phyloP scores from a whole-genome alignment of 345 rosid species.

The Camelina sativa region DNA sequence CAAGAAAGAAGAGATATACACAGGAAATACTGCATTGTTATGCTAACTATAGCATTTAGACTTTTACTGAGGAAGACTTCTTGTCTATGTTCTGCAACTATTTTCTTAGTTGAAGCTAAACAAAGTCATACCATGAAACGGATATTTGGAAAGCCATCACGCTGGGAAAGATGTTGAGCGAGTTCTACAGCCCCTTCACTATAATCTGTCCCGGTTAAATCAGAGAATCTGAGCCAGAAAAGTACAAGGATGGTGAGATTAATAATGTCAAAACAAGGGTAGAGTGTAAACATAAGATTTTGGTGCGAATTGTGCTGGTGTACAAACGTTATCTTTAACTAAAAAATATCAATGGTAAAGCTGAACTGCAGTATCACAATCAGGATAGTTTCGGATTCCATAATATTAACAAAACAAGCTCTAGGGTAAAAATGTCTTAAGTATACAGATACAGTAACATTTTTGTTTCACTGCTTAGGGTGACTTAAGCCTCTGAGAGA shows the following conservation, averaged over 20 bases:
- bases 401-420: not conserved
- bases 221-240: conserved; percentile 73
- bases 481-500: not conserved
- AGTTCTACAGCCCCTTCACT: conserved; percentile 93
- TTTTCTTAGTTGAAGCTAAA: not conserved
- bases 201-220: conserved; percentile 88
- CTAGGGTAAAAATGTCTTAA: not conserved
- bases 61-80: not conserved
- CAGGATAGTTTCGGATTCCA: not conserved
- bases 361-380: not conserved
- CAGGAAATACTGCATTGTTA: not conserved
- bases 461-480: not conserved
- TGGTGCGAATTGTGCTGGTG: not conserved
- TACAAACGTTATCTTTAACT: not conserved
- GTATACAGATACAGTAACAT: conserved; percentile 1
- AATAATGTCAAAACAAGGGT: not conserved
- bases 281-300: not conserved
- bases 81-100: conserved; percentile 14
- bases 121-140: conserved; percentile 67
- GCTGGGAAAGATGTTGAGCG: conserved; percentile 77
- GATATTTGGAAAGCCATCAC: conserved; percentile 77
- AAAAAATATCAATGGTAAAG: not conserved
- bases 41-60: not conserved
- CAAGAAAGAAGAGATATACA: not conserved
- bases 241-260: conserved; percentile 15